Conservation (phyloP, 352 stramenopile genomes). For the Phytophthora idaei region DNA sequence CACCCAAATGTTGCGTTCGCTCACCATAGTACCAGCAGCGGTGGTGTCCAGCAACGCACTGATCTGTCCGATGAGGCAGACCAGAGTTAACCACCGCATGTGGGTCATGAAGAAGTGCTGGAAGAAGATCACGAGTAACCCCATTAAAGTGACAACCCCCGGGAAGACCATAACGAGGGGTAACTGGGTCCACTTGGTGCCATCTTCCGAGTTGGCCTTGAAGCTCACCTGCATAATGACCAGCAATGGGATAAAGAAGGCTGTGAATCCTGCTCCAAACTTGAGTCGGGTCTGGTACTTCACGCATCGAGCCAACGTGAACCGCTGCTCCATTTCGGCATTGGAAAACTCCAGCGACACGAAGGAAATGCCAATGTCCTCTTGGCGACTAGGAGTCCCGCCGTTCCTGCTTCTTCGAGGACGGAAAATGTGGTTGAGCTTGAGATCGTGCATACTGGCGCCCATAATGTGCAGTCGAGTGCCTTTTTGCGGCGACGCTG, state of each 20-base stretch:
- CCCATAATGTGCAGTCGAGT: conserved; percentile 57
- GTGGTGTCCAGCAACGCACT: conserved; percentile 79
- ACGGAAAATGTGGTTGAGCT: conserved; percentile 73
- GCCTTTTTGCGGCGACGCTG: conserved; percentile 38
- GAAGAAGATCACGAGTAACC: conserved; percentile 70
- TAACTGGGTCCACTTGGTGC: conserved; percentile 69
- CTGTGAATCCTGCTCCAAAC: conserved; percentile 76
- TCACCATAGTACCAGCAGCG: conserved; percentile 71
- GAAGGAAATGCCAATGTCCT: conserved; percentile 81
- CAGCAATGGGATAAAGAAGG: conserved; percentile 83
- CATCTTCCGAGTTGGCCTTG: conserved; percentile 62
- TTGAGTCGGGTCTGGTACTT: conserved; percentile 83
- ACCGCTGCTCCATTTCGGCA: conserved; percentile 68
- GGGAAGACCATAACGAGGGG: conserved; percentile 85
- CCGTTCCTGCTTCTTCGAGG: conserved; percentile 39
- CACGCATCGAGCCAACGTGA: conserved; percentile 43
- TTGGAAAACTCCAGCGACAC: conserved; percentile 77
- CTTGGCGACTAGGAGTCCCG: conserved; percentile 48
- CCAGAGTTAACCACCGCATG: conserved; percentile 51
- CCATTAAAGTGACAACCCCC: conserved; percentile 78
- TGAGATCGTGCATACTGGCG: conserved; percentile 66
- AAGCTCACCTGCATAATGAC: conserved; percentile 89
- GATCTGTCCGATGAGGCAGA: conserved; percentile 79
- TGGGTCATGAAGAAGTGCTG: conserved; percentile 64
- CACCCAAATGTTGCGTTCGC: conserved; percentile 85